Conservation (phyloP, 2,329 filamentous ascomycete species). For the Macroventuria anomochaeta region DNA sequence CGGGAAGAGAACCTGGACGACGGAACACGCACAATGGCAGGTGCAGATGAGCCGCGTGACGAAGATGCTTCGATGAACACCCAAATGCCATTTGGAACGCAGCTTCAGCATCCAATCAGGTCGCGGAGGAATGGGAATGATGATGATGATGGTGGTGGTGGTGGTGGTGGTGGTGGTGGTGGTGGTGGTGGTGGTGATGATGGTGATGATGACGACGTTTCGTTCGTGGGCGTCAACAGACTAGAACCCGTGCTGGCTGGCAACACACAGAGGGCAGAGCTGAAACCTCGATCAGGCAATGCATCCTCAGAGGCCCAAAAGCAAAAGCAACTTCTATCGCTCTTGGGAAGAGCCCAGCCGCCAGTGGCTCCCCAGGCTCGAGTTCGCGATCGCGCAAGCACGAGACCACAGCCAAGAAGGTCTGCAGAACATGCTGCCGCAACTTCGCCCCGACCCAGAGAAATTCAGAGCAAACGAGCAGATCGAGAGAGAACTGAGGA, state of each 20-base stretch:
- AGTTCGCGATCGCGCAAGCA: neutral
- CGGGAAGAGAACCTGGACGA: neutral
- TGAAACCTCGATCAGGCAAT: constrained; percentile 9
- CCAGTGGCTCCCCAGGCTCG: neutral
- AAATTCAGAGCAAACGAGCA: neutral
- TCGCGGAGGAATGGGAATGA: constrained; percentile 1
- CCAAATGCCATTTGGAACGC: constrained; percentile 33
- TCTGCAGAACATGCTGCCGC: neutral
- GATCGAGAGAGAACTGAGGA: neutral
- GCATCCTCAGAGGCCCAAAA: neutral
- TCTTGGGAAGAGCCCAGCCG: neutral
- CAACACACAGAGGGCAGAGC: constrained; percentile 23
- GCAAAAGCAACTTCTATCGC: neutral
- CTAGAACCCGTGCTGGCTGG: constrained; percentile 32
- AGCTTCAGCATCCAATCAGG: constrained; percentile 20
- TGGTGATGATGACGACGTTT: constrained; percentile 14
- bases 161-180: no score
- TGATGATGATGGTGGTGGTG: no score
- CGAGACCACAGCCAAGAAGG: neutral
- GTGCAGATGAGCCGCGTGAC: constrained; percentile 1
- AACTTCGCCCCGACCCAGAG: neutral
- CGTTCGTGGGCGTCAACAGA: constrained; percentile 21
- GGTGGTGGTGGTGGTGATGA: no score
- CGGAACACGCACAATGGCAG: constrained; percentile 12
- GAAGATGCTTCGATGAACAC: constrained; percentile 16